Evolutionary conservation across 768 basidiomycete species (phyloP).

Genomic region (Termitomyces sp.): DNA sequence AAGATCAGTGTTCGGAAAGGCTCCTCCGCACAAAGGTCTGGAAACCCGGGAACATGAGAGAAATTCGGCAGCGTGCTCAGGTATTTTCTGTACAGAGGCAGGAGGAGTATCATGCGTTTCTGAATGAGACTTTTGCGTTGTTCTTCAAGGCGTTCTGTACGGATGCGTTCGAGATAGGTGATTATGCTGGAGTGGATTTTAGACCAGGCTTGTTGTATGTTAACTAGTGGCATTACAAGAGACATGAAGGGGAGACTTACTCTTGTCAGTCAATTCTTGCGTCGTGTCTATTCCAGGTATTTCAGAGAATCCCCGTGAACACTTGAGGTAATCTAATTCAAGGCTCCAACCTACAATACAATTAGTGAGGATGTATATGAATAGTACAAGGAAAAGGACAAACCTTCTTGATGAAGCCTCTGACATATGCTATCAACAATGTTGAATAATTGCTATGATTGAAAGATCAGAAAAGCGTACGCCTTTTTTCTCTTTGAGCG

Average conservation of each 20-base stretch:
- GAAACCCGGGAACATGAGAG: constrained; percentile 8
- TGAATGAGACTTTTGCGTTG: neutral
- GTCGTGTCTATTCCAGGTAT: constrained; percentile 18
- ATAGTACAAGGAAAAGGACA: neutral
- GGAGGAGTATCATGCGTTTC: neutral
- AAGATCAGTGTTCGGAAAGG: constrained; percentile 21
- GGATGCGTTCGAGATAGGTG: constrained; percentile 7
- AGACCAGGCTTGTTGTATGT: constrained; percentile 20
- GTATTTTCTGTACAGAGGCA: neutral
- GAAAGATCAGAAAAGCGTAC: constrained; percentile 4
- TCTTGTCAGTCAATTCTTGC: constrained; percentile 20
- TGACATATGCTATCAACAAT: constrained; percentile 8
- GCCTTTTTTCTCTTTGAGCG: constrained; percentile 5
- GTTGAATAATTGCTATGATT: neutral
- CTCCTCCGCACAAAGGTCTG: constrained; percentile 16
- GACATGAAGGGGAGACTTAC: constrained; percentile 2
- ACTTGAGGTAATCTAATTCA: constrained; percentile 6
- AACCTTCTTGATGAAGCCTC: constrained; percentile 14
- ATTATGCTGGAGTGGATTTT: constrained; percentile 18
- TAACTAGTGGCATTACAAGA: neutral
- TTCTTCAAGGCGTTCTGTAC: constrained; percentile 4
- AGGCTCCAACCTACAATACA: neutral
- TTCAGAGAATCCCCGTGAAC: neutral
- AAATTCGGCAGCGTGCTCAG: neutral
- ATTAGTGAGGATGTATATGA: neutral